phyloP scores from a whole-genome alignment of 257 asterid genomes.

The Solanum lignicaule region DNA sequence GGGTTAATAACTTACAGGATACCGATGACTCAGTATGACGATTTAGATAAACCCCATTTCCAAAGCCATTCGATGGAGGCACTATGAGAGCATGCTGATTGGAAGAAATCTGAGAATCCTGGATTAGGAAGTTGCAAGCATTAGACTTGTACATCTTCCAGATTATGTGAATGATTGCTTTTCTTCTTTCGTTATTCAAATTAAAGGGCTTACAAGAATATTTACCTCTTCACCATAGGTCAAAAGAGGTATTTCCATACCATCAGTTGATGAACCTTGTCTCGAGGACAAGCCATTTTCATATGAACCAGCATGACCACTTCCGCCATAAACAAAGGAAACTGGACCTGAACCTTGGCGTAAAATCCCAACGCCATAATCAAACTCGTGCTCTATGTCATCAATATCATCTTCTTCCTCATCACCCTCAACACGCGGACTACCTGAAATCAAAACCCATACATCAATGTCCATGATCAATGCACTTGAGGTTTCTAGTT shows the following conservation, averaged over 20 bases:
- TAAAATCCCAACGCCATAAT: constrained; percentile 30
- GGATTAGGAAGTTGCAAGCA: constrained; percentile 3
- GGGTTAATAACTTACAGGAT: constrained; percentile 30
- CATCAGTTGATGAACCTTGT: constrained; percentile 14
- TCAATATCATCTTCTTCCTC: constrained; percentile 87
- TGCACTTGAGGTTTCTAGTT: background rate
- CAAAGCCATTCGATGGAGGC: constrained; percentile 39
- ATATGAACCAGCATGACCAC: constrained; percentile 26
- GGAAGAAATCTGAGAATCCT: constrained; percentile 40
- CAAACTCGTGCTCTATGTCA: constrained; percentile 80
- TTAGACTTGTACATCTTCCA: background rate
- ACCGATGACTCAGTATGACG: constrained; percentile 27
- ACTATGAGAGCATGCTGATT: constrained; percentile 58
- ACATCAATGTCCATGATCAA: background rate
- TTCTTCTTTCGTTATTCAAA: background rate
- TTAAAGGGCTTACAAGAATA: background rate
- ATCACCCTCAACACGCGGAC: constrained; percentile 90
- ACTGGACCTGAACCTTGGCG: constrained; percentile 13
- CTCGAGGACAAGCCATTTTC: constrained; percentile 23
- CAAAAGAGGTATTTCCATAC: constrained; percentile 48
- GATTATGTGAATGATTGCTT: background rate
- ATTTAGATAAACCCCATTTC: constrained; percentile 24
- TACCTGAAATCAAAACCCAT: constrained; percentile 31
- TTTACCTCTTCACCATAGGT: constrained; percentile 82
- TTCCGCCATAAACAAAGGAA: constrained; percentile 11